Evolutionary conservation across 106 monocot species (phyloP).

Genomic region (Posidonia australis): DNA sequence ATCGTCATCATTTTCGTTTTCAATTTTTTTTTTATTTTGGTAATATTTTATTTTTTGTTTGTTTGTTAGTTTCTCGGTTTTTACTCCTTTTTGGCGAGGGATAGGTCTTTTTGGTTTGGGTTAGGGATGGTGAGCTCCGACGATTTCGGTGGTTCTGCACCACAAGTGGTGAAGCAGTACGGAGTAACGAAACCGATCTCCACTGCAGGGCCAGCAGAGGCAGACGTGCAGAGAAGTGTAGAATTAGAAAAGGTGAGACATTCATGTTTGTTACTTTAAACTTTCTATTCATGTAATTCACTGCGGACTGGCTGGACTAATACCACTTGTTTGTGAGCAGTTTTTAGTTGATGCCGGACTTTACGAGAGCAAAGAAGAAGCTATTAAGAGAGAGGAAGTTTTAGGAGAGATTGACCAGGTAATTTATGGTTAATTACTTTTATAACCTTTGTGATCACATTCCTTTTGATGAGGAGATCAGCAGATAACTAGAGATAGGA

Average conservation of each 20-base stretch:
- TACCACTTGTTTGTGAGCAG: conserved; percentile 16
- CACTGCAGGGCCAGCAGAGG: conserved; percentile 46
- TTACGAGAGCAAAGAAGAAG: conserved; percentile 68
- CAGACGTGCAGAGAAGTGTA: conserved; percentile 44
- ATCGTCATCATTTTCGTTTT: too few relatives aligned
- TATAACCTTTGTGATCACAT: too few relatives aligned
- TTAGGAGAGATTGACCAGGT: conserved; percentile 66
- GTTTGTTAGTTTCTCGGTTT: not conserved
- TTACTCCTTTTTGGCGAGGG: not conserved
- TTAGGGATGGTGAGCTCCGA: conserved; percentile 42
- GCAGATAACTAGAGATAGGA: too few relatives aligned
- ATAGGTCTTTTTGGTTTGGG: not conserved
- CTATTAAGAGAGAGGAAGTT: conserved; percentile 56
- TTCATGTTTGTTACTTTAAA: not conserved
- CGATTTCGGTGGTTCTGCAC: not conserved
- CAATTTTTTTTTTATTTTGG: too few relatives aligned
- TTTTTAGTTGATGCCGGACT: conserved; percentile 69
- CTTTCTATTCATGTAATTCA: not conserved
- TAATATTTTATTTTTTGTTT: not conserved
- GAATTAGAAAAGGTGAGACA: conserved; percentile 61
- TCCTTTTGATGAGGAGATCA: too few relatives aligned
- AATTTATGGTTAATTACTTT: not conserved
- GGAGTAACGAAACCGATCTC: conserved; percentile 71
- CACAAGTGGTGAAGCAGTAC: conserved; percentile 24
- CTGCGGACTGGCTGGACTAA: not conserved